Conservation (phyloP, 345 rosid species). For the Eutrema heterophyllum region DNA sequence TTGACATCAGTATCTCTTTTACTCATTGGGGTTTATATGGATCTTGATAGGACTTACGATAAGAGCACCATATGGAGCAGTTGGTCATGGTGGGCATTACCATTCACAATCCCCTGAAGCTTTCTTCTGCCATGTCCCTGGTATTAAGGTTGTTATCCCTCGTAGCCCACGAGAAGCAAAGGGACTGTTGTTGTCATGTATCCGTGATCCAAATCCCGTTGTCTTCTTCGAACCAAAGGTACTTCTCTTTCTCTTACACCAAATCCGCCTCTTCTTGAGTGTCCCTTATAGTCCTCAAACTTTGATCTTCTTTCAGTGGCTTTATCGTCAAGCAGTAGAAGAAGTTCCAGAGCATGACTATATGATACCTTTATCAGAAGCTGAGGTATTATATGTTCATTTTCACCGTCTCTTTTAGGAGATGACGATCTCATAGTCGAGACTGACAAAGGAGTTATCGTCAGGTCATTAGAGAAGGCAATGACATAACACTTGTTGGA, state of each 20-base stretch:
- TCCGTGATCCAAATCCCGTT: slow-evolving; percentile 81
- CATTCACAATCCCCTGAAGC: slow-evolving; percentile 96
- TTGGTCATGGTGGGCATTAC: slow-evolving; percentile 93
- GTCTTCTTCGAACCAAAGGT: slow-evolving; percentile 96
- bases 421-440: slow-evolving; percentile 6
- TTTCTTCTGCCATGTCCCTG: slow-evolving; percentile 94
- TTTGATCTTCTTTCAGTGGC: slow-evolving; percentile 50
- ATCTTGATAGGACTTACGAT: slow-evolving; percentile 63
- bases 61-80: slow-evolving; percentile 82
- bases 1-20: not conserved
- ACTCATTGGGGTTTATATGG: slow-evolving; percentile 2
- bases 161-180: slow-evolving; percentile 86
- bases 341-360: slow-evolving; percentile 88
- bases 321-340: slow-evolving; percentile 81
- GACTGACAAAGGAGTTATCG: slow-evolving; percentile 7
- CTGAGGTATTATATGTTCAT: slow-evolving; percentile 50
- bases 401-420: not conserved
- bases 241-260: not conserved
- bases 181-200: slow-evolving; percentile 70
- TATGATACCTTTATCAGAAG: slow-evolving; percentile 83
- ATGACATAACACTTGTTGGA: slow-evolving; percentile 82
- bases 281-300: not conserved
- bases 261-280: not conserved
- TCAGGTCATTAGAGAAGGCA: slow-evolving; percentile 81
- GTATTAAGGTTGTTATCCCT: slow-evolving; percentile 93